phyloP scores from a whole-genome alignment of 2,329 filamentous ascomycete genomes.

The Fragosphaeria purpurea region DNA sequence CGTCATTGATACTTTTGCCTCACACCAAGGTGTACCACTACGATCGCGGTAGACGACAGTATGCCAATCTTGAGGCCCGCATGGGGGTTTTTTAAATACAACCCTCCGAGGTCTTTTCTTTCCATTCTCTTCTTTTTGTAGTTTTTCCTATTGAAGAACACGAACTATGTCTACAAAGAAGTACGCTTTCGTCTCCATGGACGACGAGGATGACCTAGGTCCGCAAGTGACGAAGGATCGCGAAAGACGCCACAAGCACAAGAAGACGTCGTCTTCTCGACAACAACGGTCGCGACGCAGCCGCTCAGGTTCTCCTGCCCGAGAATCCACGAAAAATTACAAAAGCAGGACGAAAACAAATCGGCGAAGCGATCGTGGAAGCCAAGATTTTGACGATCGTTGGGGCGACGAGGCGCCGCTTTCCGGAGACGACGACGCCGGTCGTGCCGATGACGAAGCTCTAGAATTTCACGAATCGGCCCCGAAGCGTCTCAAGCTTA shows the following conservation, averaged over 20 bases:
- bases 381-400: slow-evolving; percentile 57
- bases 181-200: slow-evolving; percentile 60
- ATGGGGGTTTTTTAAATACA: no score
- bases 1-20: not conserved
- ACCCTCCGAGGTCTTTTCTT: no score
- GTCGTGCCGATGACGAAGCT: slow-evolving; percentile 30
- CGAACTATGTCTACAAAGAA: slow-evolving; percentile 33
- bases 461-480: slow-evolving; percentile 59
- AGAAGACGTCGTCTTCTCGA: slow-evolving; percentile 18
- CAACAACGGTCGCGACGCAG: slow-evolving; percentile 16
- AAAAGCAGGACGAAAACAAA: slow-evolving; percentile 25
- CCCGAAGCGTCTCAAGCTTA: slow-evolving; percentile 58
- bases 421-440: not conserved
- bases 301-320: slow-evolving; percentile 14
- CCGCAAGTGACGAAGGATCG: slow-evolving; percentile 29
- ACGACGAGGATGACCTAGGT: slow-evolving; percentile 48
- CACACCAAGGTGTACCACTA: no score
- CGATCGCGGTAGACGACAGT: no score
- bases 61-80: no score
- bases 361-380: slow-evolving; percentile 23
- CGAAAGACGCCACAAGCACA: slow-evolving; percentile 40
- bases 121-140: no score
- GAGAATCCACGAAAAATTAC: slow-evolving; percentile 29
- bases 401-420: slow-evolving; percentile 70
- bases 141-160: no score